Base-by-base conservation (phyloP, 306 rosid species). In the Fragaria vesca region DNA sequence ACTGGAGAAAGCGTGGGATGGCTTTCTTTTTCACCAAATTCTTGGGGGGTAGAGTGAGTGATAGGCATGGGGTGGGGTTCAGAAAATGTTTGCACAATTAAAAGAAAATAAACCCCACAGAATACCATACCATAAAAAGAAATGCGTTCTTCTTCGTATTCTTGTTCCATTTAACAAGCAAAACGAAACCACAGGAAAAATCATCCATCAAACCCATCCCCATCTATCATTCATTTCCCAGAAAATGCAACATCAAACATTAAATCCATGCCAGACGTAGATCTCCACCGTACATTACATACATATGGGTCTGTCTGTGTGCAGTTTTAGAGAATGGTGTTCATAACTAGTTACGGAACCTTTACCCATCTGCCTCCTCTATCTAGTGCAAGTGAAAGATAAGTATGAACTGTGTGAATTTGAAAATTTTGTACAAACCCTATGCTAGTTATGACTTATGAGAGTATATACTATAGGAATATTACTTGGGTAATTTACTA, bases 11-110 rank as follows among this genome's bases (percentile, higher is more conserved):
- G 12, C 36, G 47, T 51, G 71, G 73, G 76, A 73, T 83, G 77
- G 75, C 84, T 83, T 84, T 89, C 89, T 71, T 82, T 89, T 84
- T 91, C 91, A 78, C 75, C 69, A 78, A 84, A 62, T 86, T 91
- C 89, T 76, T 84, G 81, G 69, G 76, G 36, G 76, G 40, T 78
- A 76, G 45, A 65, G 21, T 65, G 24, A 16, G 12, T 34, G 16
- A 65, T 36, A 36, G 70, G 47, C 47, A 66, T 36, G 46, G 43
- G 43, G 17, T 48, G 28, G n/a, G 4, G 42, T 70, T 78, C 81
- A 42, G 81, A 52, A 69, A 26, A 69, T 78, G 81, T 69, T 55
- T 65, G 81, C 26, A 38, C 42, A 38, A 38, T 38, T 38, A 6
- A 38, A 4, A 67, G 68, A n/a, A 32, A 16, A 77, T 42, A 42